Evolutionary conservation across 257 asterid genomes (phyloP).

Genomic region (Solanum tarijense): DNA sequence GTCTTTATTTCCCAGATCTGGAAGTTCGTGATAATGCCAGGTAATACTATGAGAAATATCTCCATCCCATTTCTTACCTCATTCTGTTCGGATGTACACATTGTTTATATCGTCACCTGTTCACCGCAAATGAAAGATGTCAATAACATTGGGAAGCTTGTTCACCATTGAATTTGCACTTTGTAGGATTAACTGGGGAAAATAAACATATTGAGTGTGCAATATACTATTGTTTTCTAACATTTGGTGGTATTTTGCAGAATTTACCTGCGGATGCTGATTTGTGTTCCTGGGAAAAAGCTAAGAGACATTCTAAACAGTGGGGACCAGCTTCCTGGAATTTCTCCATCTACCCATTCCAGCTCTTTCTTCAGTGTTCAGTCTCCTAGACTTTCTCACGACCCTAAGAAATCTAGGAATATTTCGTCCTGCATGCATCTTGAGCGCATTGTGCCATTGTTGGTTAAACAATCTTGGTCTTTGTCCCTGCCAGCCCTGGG

Average conservation of each 20-base stretch:
- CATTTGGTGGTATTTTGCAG: constrained; percentile 39
- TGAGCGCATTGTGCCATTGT: constrained; percentile 53
- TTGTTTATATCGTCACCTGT: neutral
- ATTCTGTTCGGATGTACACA: neutral
- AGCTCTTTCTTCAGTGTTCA: constrained; percentile 48
- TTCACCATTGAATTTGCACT: neutral
- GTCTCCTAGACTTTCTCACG: constrained; percentile 41
- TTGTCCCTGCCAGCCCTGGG: constrained; percentile 53
- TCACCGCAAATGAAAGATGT: neutral
- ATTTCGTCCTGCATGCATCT: constrained; percentile 52
- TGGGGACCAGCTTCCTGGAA: constrained; percentile 64
- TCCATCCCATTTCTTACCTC: neutral
- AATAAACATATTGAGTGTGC: neutral
- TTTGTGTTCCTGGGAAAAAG: constrained; percentile 84
- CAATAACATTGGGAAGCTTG: neutral
- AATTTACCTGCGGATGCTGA: constrained; percentile 78
- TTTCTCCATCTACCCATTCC: constrained; percentile 64
- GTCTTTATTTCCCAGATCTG: constrained; percentile 88
- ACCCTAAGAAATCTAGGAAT: constrained; percentile 35
- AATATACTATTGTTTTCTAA: neutral
- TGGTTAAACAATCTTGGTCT: constrained; percentile 90
- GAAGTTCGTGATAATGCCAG: constrained; percentile 95
- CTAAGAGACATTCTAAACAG: constrained; percentile 50
- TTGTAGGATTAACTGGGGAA: neutral
- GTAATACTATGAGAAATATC: constrained; percentile 23